These are phyloP conservation scores for Oidiodendron maius DNA, from an alignment of 495 filamentous ascomycete genomes.

Conservation along the genomic window DNA sequence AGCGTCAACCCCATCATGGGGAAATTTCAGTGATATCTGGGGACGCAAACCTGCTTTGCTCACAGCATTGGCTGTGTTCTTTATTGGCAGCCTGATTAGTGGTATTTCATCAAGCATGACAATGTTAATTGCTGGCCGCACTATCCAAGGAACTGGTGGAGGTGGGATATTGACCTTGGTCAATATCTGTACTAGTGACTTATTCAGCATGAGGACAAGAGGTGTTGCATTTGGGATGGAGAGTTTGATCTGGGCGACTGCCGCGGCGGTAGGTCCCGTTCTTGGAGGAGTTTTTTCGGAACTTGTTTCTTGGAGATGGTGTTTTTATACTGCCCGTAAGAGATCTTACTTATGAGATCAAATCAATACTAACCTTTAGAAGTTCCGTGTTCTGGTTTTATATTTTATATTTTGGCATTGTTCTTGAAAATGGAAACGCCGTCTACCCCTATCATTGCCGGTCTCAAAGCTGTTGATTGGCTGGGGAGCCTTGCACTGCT, in stretches of 20 bases:
- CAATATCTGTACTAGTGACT: slow-evolving; percentile 76
- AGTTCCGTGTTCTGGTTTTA: not conserved
- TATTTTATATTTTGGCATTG: not conserved
- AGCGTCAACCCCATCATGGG: slow-evolving; percentile 68
- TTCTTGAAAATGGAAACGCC: not conserved
- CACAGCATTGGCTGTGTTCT: slow-evolving; percentile 65
- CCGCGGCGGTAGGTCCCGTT: slow-evolving; percentile 66
- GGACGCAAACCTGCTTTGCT: slow-evolving; percentile 77
- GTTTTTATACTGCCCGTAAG: slow-evolving; percentile 12
- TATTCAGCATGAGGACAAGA: slow-evolving; percentile 66
- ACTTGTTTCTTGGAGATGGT: slow-evolving; percentile 40
- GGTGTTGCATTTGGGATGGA: slow-evolving; percentile 51
- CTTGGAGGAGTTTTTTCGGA: slow-evolving; percentile 72
- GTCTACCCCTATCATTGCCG: slow-evolving; percentile 38
- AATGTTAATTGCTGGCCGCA: slow-evolving; percentile 70
- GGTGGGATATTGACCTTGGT: slow-evolving; percentile 76
- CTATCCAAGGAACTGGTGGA: slow-evolving; percentile 77
- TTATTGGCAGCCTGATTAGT: slow-evolving; percentile 68
- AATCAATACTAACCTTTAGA: not conserved
- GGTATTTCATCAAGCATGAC: slow-evolving; percentile 60
- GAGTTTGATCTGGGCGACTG: slow-evolving; percentile 69
- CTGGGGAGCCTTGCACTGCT: slow-evolving; percentile 60
- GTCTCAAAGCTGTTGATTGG: slow-evolving; percentile 72
- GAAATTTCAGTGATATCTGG: slow-evolving; percentile 79
- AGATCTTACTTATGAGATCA: not conserved